phyloP scores from a whole-genome alignment of 768 basidiomycete genomes.

The Leccinum incarnatum region DNA sequence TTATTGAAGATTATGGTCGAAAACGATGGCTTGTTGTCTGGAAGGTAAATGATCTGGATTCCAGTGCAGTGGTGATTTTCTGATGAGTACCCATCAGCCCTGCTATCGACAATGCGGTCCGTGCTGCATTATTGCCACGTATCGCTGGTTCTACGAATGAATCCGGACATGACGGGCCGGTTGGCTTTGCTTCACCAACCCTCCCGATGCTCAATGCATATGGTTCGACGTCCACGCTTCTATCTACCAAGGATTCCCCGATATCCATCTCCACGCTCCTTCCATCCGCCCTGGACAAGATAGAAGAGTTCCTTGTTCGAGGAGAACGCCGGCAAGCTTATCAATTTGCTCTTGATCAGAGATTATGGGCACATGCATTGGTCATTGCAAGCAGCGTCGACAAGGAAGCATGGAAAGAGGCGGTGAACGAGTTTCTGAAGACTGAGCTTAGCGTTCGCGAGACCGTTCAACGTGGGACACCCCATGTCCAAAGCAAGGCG shows the following conservation, averaged over 20 bases:
- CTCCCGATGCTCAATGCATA: conserved; percentile 28
- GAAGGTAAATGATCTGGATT: conserved; percentile 54
- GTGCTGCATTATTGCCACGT: conserved; percentile 66
- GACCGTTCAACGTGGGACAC: conserved; percentile 12
- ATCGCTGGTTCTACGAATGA: conserved; percentile 33
- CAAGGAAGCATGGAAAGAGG: conserved; percentile 91
- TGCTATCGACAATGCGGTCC: conserved; percentile 70
- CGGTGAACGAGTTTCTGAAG: conserved; percentile 79
- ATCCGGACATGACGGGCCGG: conserved; percentile 20
- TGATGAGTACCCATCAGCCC: conserved; percentile 40
- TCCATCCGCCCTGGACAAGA: conserved; percentile 66
- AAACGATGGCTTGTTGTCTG: conserved; percentile 82
- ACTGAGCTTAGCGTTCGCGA: conserved; percentile 61
- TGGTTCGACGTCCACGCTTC: conserved; percentile 12
- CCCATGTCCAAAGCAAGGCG: conserved; percentile 21
- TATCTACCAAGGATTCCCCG: conserved; percentile 44
- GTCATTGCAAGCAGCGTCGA: conserved; percentile 91
- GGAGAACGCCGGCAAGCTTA: conserved; percentile 88
- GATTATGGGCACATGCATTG: conserved; percentile 94
- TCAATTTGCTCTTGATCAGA: conserved; percentile 83
- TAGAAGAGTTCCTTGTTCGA: conserved; percentile 74
- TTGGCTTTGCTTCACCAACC: conserved; percentile 24
- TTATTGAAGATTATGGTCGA: conserved; percentile 80
- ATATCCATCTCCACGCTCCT: conserved; percentile 59
- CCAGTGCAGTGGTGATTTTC: conserved; percentile 3